phyloP scores from a whole-genome alignment of 306 rosid genomes.

The Dryas drummondii region DNA sequence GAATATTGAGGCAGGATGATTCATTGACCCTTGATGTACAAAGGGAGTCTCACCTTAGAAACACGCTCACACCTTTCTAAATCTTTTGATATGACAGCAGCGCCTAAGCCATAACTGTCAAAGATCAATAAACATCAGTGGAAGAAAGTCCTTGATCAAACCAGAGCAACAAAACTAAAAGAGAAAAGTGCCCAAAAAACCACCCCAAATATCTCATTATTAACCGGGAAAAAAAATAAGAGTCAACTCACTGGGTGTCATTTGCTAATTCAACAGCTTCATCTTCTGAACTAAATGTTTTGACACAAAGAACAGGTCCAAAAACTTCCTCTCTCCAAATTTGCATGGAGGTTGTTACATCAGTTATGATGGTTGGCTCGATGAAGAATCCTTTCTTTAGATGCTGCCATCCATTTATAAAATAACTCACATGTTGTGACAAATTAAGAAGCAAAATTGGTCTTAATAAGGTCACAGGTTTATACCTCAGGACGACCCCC shows the following conservation, averaged over 20 bases:
- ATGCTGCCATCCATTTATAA: constrained; percentile 59
- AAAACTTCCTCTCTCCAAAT: constrained; percentile 97
- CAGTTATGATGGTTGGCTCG: constrained; percentile 75
- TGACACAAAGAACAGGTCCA: constrained; percentile 94
- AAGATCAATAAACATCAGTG: constrained; percentile 28
- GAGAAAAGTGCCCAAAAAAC: constrained; percentile 1
- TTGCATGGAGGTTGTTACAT: constrained; percentile 89
- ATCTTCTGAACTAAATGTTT: constrained; percentile 84
- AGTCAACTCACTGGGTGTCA: constrained; percentile 65
- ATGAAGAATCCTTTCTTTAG: constrained; percentile 79
- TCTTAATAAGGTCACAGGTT: constrained; percentile 9
- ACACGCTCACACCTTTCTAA: constrained; percentile 91
- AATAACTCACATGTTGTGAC: not conserved
- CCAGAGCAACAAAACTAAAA: not conserved
- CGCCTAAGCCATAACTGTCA: constrained; percentile 79
- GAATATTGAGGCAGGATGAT: not conserved
- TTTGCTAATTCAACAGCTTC: constrained; percentile 93
- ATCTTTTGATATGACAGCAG: constrained; percentile 90
- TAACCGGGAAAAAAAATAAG: not conserved
- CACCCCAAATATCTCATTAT: not conserved
- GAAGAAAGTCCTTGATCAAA: constrained; percentile 15
- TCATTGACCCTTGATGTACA: constrained; percentile 1
- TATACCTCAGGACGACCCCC: constrained; percentile 93
- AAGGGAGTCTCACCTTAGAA: constrained; percentile 59
- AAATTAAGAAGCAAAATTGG: constrained; percentile 13